Conservation (phyloP, 208 protist genomes). For the Leishmania tarentolae region DNA sequence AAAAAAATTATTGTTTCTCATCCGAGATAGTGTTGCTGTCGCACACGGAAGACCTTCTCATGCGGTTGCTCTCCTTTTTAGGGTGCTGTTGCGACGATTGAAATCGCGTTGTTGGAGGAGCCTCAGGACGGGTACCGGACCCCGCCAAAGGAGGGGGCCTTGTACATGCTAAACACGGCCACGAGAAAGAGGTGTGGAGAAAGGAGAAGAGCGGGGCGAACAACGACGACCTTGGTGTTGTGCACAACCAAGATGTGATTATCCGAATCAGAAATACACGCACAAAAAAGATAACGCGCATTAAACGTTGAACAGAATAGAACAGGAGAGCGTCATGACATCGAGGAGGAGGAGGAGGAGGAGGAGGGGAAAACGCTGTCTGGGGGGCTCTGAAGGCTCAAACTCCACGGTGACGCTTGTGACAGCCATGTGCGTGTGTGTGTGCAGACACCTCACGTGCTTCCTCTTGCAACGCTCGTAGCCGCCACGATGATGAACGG, state of each 20-base stretch:
- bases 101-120: no score
- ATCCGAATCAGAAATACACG: not conserved
- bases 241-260: not conserved
- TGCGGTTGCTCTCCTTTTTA: no score
- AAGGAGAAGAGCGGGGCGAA: not conserved
- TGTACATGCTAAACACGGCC: not conserved
- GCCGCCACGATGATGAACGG: not conserved
- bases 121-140: not conserved
- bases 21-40: no score
- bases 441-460: no score
- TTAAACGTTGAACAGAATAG: not conserved
- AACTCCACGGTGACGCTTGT: not conserved
- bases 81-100: no score
- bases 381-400: not conserved
- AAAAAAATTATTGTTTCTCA: no score
- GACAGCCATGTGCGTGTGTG: not conserved
- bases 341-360: not conserved
- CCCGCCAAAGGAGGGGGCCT: no score
- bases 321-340: not conserved
- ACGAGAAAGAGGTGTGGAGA: not conserved
- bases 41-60: no score
- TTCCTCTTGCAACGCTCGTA: not conserved
- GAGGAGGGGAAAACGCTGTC: not conserved
- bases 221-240: not conserved
- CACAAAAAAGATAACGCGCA: not conserved